Conservation (phyloP, 1,139 yeast genomes). For the Geotrichum fermentans region DNA sequence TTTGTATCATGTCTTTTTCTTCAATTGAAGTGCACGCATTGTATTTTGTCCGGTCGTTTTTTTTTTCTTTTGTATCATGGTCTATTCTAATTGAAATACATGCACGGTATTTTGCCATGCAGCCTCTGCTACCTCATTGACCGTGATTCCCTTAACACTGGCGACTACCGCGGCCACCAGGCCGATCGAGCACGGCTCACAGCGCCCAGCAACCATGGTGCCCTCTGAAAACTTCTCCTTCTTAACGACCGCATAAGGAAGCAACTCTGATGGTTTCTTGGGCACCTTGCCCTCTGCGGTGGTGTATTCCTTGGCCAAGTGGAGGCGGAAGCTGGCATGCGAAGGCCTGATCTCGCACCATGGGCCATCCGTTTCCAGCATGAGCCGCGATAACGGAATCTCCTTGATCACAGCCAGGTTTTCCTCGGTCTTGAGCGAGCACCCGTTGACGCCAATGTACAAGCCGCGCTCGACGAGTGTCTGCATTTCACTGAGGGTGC, state of each 20-base stretch:
- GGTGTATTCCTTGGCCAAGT: constrained; percentile 31
- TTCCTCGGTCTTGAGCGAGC: constrained; percentile 76
- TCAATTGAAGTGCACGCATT: no score
- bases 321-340: constrained; percentile 63
- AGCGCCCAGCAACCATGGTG: constrained; percentile 70
- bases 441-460: constrained; percentile 83
- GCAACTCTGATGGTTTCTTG: constrained; percentile 28
- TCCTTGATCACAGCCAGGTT: constrained; percentile 60
- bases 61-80: neutral
- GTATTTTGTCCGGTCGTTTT: no score
- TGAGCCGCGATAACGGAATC: constrained; percentile 62
- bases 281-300: constrained; percentile 44
- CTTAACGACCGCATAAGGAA: constrained; percentile 62
- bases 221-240: constrained; percentile 51
- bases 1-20: no score
- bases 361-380: constrained; percentile 95
- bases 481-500: constrained; percentile 56
- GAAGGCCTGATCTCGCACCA: constrained; percentile 93
- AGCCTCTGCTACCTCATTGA: constrained; percentile 51
- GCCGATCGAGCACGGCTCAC: constrained; percentile 85
- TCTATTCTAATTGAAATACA: constrained; percentile 44
- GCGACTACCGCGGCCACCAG: constrained; percentile 77
- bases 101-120: constrained; percentile 62
- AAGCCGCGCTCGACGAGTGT: constrained; percentile 55
- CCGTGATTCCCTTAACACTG: constrained; percentile 47